A percentile compares a stretch with the other conserved stretches of the same genome.
phyloP scores from a whole-genome alignment of 1,284 basidiomycete species.

The Ustilago hordei region DNA sequence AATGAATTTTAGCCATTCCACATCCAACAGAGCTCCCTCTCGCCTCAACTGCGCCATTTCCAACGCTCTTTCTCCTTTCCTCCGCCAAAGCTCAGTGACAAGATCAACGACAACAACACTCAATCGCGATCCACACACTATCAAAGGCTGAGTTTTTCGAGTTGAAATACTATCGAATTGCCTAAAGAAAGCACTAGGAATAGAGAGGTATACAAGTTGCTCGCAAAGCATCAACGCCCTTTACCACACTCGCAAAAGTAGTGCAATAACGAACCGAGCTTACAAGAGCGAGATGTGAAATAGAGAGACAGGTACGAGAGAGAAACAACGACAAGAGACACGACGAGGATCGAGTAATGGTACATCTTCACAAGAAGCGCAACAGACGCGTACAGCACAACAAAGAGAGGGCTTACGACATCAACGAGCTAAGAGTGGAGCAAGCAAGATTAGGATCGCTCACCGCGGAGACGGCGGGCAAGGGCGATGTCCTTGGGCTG shows the following conservation, averaged over 20 bases:
- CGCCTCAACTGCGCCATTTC: neutral
- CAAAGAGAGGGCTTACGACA: neutral
- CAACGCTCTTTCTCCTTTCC: neutral
- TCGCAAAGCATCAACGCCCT: slow-evolving; percentile 21
- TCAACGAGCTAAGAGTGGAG: slow-evolving; percentile 18
- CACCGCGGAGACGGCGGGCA: slow-evolving; percentile 89
- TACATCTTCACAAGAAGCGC: slow-evolving; percentile 42
- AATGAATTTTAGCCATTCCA: slow-evolving; percentile 5
- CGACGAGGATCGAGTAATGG: slow-evolving; percentile 41
- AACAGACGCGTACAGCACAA: neutral
- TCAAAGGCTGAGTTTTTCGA: neutral
- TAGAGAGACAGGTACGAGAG: slow-evolving; percentile 19
- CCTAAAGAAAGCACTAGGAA: slow-evolving; percentile 9
- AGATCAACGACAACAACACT: neutral
- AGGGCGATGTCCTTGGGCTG: slow-evolving; percentile 98
- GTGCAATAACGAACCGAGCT: slow-evolving; percentile 19
- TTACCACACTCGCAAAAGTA: neutral
- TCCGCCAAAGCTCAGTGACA: slow-evolving; percentile 3
- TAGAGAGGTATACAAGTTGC: slow-evolving; percentile 49
- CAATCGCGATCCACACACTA: slow-evolving; percentile 5
- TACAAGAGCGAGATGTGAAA: slow-evolving; percentile 35
- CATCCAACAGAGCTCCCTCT: neutral
- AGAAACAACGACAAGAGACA: slow-evolving; percentile 17
- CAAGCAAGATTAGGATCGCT: slow-evolving; percentile 62
- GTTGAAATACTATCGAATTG: slow-evolving; percentile 35